Percentiles rank a stretch among this genome's conserved stretches.
These are phyloP conservation scores for Fusarium equiseti DNA, from an alignment of 2,329 filamentous ascomycete genomes.

Conservation along the genomic window DNA sequence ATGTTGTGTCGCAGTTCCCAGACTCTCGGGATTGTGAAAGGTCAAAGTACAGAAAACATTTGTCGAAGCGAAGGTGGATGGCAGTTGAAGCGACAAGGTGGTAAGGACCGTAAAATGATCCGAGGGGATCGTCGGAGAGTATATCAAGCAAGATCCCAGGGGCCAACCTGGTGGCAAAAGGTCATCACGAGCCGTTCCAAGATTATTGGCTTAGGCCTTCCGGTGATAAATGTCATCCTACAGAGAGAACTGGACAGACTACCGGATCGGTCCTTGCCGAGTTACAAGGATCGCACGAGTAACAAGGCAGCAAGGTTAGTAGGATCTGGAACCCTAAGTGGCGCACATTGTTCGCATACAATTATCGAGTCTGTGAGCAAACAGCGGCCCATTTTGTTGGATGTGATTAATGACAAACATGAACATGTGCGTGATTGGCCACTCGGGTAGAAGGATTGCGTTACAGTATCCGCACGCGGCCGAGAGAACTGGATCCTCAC, in stretches of 20 bases:
- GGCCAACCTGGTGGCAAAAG: neutral
- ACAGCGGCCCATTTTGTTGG: neutral
- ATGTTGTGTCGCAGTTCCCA: neutral
- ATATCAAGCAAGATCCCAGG: neutral
- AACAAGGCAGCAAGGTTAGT: too few species aligned
- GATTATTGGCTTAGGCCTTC: neutral
- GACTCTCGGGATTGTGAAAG: neutral
- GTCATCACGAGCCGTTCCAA: neutral
- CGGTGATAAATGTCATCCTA: neutral
- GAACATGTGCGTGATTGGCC: neutral
- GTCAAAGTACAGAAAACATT: too few species aligned
- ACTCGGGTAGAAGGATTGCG: neutral
- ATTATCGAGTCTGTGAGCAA: neutral
- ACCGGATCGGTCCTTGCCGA: neutral
- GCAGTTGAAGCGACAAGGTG: neutral
- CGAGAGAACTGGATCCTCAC: neutral
- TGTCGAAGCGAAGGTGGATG: too few species aligned
- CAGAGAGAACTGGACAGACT: neutral
- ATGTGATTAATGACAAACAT: too few species aligned
- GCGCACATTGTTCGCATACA: neutral
- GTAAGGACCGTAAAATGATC: accelerated
- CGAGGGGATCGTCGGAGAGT: neutral
- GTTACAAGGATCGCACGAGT: neutral
- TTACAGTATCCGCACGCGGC: neutral
- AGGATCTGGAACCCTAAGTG: neutral